These are phyloP conservation scores for Populus hybrid DNA, from an alignment of 441 rosid species.

Conservation along the genomic window DNA sequence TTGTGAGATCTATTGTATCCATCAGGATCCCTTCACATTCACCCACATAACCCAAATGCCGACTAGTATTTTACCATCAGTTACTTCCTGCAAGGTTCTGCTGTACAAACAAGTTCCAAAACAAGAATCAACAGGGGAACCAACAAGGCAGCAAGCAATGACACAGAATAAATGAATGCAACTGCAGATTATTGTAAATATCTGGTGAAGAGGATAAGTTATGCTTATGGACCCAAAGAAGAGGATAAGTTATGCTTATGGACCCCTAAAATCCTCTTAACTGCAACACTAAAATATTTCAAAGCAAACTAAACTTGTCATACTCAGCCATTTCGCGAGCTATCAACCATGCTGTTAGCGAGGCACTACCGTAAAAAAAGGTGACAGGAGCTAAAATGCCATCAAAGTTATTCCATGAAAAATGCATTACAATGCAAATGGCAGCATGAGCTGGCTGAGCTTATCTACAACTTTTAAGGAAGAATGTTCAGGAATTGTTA, in stretches of 20 bases:
- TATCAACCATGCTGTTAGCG: background rate
- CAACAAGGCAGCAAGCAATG: background rate
- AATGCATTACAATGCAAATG: background rate
- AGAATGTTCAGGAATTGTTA: background rate
- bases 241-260: background rate
- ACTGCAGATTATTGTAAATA: background rate
- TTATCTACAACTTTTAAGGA: background rate
- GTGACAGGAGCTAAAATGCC: background rate
- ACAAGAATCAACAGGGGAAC: background rate
- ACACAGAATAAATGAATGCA: background rate
- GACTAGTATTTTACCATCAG: background rate
- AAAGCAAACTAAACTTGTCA: background rate
- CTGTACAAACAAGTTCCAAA: slow-evolving; percentile 2
- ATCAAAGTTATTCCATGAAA: background rate
- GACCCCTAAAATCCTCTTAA: background rate
- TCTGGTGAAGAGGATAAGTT: background rate
- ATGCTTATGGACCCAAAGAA: background rate
- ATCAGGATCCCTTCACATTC: background rate
- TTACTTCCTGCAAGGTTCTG: background rate
- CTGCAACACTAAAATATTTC: background rate
- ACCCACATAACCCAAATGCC: slow-evolving; percentile 6
- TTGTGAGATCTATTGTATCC: background rate
- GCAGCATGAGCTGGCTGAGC: background rate
- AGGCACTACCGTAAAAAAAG: background rate
- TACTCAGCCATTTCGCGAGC: background rate